Conservation (phyloP, 2,329 filamentous ascomycete species). For the Calonectria hawksworthii region DNA sequence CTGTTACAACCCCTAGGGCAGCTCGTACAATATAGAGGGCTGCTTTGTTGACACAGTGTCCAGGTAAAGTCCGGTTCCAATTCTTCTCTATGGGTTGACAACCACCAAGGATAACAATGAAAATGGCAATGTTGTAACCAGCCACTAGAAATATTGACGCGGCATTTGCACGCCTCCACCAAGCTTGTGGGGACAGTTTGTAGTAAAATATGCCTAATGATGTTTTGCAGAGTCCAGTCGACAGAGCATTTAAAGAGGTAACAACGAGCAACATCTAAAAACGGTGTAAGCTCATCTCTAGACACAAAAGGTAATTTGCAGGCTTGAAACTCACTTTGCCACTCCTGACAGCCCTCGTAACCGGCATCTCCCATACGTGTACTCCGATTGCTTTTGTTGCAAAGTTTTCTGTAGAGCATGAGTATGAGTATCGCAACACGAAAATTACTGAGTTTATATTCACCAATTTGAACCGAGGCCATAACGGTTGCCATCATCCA, state of each 20-base stretch:
- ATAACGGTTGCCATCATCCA: not conserved
- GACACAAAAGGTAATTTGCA: not conserved
- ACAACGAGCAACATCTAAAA: constrained; percentile 42
- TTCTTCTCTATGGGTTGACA: constrained; percentile 11
- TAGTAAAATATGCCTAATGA: not conserved
- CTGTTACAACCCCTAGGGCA: constrained; percentile 59
- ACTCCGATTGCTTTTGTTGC: constrained; percentile 30
- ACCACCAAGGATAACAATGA: constrained; percentile 50
- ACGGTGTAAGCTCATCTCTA: constrained; percentile 33
- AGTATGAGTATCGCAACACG: not conserved
- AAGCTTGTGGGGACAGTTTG: not conserved
- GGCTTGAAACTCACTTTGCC: not conserved
- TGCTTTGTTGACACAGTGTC: constrained; percentile 59
- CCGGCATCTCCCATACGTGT: constrained; percentile 34
- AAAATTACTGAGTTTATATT: not conserved
- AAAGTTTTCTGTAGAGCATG: constrained; percentile 18
- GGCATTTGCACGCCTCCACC: not conserved
- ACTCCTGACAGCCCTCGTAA: constrained; percentile 15
- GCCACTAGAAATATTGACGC: not conserved
- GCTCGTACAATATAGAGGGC: constrained; percentile 62
- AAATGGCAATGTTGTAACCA: constrained; percentile 31
- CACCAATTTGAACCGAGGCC: constrained; percentile 6
- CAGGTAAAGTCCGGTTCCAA: constrained; percentile 44
- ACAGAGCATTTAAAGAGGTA: constrained; percentile 48
- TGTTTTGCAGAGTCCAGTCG: not conserved